Evolutionary conservation across 768 basidiomycete genomes (phyloP), one percentile per base, ranked within the genome.

Genomic region (Leccinellum rugosiceps): DNA sequence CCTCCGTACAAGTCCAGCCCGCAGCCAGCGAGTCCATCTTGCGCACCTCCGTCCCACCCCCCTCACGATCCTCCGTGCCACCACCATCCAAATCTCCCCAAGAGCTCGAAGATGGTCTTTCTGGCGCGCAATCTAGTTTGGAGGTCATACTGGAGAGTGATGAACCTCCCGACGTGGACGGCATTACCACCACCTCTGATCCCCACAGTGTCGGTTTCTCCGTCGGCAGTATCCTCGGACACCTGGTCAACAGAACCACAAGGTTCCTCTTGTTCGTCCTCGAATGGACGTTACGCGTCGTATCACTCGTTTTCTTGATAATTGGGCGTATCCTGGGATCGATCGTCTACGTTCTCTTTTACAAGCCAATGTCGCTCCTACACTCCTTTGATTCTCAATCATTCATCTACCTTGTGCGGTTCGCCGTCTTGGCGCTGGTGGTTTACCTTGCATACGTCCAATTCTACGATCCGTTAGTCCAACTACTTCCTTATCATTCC

Each of bases 121-220:
- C 68, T 35, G 76, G 81, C 25, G 71, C 77, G 30, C 82, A 83
- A 56, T 76, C 79, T 60, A 80, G 82, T 2, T 77, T 90, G 26
- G 74, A 81, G 23, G 81, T 85, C 8, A 87, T 90, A 63, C 76
- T 80, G 6, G 89, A 90, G 75, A 76, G 77, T 28, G 83, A 90
- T 3, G 87, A 88, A 65, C 77, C 72, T 26, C 66, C 68, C 17
- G 53, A 50, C 15, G 66, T 72, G 56, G 65, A 65, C 50, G 72
- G 70, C 43, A 47, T 69, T 26, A 51, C 58, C 50, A 58, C 72
- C 50, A 66, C 59, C 26, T 63, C 65, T 52, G 62, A 67, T 35
- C 35, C 58, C 48, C 56, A 28, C 47, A 56, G 21, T 57, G 57
- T 65, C 19, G 55, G 68, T 19, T 80, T 79, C 64, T 80, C 80